Conservation (phyloP, 495 filamentous ascomycete species). For the Neurospora sp. region DNA sequence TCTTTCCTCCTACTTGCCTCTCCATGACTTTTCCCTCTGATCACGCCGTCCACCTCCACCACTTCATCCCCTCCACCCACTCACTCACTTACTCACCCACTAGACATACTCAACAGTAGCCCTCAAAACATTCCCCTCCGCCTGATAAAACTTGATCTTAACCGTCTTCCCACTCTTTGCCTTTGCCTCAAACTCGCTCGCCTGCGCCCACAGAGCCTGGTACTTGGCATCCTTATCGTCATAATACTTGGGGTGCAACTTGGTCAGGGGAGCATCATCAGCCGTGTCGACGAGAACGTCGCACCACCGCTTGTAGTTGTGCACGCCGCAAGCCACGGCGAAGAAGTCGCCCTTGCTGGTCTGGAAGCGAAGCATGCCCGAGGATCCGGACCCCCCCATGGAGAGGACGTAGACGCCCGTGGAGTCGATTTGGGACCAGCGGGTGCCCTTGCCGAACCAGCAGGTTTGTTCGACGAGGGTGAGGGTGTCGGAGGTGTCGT, state of each 20-base stretch:
- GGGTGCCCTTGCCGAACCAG: conserved; percentile 2
- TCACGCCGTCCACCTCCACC: neutral
- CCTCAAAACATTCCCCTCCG: conserved; percentile 5
- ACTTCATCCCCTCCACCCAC: neutral
- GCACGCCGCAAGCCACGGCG: conserved; percentile 2
- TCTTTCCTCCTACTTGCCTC: neutral
- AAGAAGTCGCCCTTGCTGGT: conserved; percentile 1
- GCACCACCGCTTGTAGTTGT: conserved; percentile 10
- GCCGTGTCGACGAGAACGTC: neutral
- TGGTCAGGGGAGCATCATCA: neutral
- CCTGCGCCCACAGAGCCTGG: conserved; percentile 3
- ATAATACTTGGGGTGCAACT: conserved; percentile 1
- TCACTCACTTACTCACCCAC: neutral
- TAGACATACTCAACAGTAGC: neutral
- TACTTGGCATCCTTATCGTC: conserved; percentile 6
- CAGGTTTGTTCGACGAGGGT: neutral
- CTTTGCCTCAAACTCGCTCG: neutral
- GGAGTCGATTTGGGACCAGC: neutral
- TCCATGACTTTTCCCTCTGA: neutral
- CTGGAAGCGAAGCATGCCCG: conserved; percentile 3
- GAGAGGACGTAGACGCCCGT: neutral
- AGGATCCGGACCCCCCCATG: neutral
- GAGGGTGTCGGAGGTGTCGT: neutral
- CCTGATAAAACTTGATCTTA: neutral
- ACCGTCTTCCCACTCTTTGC: neutral